These are phyloP conservation scores for Zygosaccharomyces pseudobailii DNA, from an alignment of 1,139 yeast species.

Conservation along the genomic window DNA sequence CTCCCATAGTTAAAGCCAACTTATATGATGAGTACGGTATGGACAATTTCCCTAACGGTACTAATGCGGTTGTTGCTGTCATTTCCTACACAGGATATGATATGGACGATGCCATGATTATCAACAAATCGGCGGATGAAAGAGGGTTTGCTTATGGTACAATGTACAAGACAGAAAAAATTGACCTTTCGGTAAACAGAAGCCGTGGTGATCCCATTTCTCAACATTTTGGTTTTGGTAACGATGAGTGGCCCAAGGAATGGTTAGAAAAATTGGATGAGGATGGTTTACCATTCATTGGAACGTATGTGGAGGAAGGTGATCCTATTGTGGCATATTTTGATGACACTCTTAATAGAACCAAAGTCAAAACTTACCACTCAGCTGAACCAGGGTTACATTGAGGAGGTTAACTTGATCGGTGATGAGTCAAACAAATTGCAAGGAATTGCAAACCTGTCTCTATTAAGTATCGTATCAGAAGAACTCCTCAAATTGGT, in stretches of 20 bases:
- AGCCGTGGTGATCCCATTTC: conserved; percentile 93
- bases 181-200: conserved; percentile 73
- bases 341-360: conserved; percentile 87
- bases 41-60: conserved; percentile 98
- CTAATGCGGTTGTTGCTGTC: conserved; percentile 97
- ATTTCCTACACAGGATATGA: conserved; percentile 98
- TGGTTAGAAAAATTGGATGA: conserved; percentile 86
- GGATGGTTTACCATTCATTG: conserved; percentile 92
- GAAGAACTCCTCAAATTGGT: conserved; percentile 93
- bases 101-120: conserved; percentile 99
- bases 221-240: conserved; percentile 92
- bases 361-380: conserved; percentile 89
- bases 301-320: conserved; percentile 85
- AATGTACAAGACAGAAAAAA: conserved; percentile 88
- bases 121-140: conserved; percentile 94
- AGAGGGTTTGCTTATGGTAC: conserved; percentile 98
- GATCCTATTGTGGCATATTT: conserved; percentile 92
- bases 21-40: conserved; percentile 93
- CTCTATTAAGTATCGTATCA: conserved; percentile 84
- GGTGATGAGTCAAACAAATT: conserved; percentile 75
- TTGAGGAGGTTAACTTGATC: conserved; percentile 88
- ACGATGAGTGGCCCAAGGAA: conserved; percentile 83
- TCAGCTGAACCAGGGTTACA: conserved; percentile 92
- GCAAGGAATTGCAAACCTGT: conserved; percentile 80
- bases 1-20: conserved; percentile 93